These are phyloP conservation scores for Trypanosoma lewisi DNA, from an alignment of 208 protist genomes.

Conservation along the genomic window DNA sequence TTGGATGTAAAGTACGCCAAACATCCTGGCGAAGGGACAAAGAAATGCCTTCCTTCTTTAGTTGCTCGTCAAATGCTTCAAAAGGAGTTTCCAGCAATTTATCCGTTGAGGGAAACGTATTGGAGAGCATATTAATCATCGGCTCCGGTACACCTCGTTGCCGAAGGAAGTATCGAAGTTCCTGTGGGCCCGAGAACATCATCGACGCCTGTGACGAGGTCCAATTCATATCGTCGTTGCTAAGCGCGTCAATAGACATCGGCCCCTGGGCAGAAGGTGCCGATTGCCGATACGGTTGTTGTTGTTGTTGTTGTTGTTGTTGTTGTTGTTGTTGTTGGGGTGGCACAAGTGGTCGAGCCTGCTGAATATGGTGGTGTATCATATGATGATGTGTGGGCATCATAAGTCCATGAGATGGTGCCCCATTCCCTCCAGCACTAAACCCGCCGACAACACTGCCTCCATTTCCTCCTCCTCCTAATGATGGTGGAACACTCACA, in stretches of 20 bases:
- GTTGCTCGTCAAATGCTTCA: conserved; percentile 20
- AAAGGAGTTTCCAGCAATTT: conserved; percentile 12
- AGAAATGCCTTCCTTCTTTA: conserved; percentile 13
- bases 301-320: conserved; percentile 17
- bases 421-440: conserved; percentile 9
- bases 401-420: conserved; percentile 9
- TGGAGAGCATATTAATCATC: conserved; percentile 14
- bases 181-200: conserved; percentile 3
- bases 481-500: conserved; percentile 12
- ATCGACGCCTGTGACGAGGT: neutral
- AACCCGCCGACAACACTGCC: neutral
- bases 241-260: conserved; percentile 33
- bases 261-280: conserved; percentile 19
- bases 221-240: conserved; percentile 30
- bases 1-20: conserved; percentile 20
- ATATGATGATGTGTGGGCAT: conserved; percentile 30
- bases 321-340: conserved; percentile 14
- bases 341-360: conserved; percentile 6
- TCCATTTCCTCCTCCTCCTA: conserved; percentile 4
- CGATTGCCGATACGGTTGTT: conserved; percentile 15
- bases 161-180: conserved; percentile 21
- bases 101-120: conserved; percentile 10
- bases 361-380: conserved; percentile 35
- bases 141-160: conserved; percentile 10
- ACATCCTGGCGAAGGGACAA: conserved; percentile 9